Evolutionary conservation across 2,329 filamentous ascomycete species (phyloP).

Genomic region (Phialemoniopsis sp.): DNA sequence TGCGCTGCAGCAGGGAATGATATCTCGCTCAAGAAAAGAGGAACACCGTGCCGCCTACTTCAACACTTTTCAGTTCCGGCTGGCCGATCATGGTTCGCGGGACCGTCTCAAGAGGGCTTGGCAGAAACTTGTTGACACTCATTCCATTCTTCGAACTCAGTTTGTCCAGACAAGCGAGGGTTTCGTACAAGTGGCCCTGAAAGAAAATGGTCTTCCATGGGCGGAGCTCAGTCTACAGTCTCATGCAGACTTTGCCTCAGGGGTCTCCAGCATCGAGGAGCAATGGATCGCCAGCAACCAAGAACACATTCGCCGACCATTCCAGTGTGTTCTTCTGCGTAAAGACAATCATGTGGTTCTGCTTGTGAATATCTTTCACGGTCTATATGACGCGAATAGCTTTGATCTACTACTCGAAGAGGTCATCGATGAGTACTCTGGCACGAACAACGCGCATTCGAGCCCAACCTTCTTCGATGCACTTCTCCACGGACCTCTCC

Average conservation of each 20-base stretch:
- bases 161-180: constrained; percentile 74
- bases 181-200: constrained; percentile 67
- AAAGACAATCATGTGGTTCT: no score
- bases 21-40: constrained; percentile 60
- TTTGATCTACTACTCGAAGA: constrained; percentile 62
- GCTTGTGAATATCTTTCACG: constrained; percentile 72
- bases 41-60: constrained; percentile 64
- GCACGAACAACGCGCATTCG: constrained; percentile 10
- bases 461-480: constrained; percentile 61
- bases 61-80: constrained; percentile 63
- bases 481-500: constrained; percentile 66
- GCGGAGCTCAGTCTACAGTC: constrained; percentile 23
- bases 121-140: constrained; percentile 40
- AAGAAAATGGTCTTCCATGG: constrained; percentile 37
- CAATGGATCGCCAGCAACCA: constrained; percentile 53
- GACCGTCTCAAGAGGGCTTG: constrained; percentile 53
- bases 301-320: constrained; percentile 27
- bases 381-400: constrained; percentile 80
- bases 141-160: constrained; percentile 66
- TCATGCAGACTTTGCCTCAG: no score
- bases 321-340: no score
- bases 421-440: constrained; percentile 48
- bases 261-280: constrained; percentile 28
- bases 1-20: constrained; percentile 80
- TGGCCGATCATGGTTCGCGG: constrained; percentile 41